Percentiles rank a stretch among this genome's conserved stretches.
Conservation (phyloP, 331 rosid genomes). For the Spiraea crenata region DNA sequence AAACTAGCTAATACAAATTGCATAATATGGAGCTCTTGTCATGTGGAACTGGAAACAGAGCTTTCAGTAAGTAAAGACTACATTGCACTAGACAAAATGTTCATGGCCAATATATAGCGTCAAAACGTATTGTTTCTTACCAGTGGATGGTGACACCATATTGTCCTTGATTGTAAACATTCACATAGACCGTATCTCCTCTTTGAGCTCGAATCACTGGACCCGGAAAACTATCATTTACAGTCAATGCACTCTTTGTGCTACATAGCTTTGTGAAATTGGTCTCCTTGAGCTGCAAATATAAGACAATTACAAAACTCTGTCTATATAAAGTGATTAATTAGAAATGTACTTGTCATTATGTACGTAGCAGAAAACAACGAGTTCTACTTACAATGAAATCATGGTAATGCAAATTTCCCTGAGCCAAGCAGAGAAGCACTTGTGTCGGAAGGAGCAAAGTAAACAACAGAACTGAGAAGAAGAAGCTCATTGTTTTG, state of each 20-base stretch:
- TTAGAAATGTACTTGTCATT: too few relatives aligned
- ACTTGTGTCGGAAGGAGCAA: background rate
- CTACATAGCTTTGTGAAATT: slow-evolving; percentile 22
- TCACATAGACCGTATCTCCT: slow-evolving; percentile 20
- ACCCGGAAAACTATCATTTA: slow-evolving; percentile 25
- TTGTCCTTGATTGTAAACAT: slow-evolving; percentile 19
- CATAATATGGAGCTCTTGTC: too few relatives aligned
- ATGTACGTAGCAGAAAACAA: background rate
- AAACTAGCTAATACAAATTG: too few relatives aligned
- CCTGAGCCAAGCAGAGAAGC: slow-evolving; percentile 12
- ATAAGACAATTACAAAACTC: background rate
- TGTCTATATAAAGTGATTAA: too few relatives aligned
- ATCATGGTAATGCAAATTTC: slow-evolving; percentile 4
- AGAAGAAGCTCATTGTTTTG: slow-evolving; percentile 1
- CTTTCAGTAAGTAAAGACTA: too few relatives aligned
- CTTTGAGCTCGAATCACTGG: slow-evolving; percentile 9
- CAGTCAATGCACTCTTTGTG: slow-evolving; percentile 17
- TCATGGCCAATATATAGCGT: background rate
- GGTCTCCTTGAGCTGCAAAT: slow-evolving; percentile 13
- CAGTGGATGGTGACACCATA: slow-evolving; percentile 26
- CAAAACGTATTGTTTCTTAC: background rate
- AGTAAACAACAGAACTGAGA: background rate
- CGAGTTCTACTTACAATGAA: slow-evolving; percentile 5
- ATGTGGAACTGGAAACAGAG: too few relatives aligned
- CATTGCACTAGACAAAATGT: too few relatives aligned